Evolutionary conservation across 768 basidiomycete genomes (phyloP).

Genomic region (Boletus barrowsii): DNA sequence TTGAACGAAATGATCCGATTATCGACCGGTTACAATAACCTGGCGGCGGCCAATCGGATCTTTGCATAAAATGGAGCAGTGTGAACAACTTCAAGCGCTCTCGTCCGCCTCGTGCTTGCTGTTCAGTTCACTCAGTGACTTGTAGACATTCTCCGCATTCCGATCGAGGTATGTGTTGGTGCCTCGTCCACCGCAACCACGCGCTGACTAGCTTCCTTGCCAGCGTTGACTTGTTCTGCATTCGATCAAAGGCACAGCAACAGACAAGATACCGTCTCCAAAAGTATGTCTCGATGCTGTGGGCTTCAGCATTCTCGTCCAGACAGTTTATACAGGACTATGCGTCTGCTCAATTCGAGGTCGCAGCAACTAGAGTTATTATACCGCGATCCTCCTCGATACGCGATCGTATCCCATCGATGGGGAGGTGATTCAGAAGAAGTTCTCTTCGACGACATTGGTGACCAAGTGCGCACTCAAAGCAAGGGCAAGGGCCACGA

Average conservation of each 20-base stretch:
- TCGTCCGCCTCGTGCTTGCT: background rate
- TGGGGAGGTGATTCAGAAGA: constrained; percentile 24
- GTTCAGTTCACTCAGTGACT: background rate
- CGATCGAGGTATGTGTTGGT: background rate
- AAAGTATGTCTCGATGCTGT: constrained; percentile 3
- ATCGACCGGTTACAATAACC: too few species aligned
- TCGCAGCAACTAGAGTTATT: constrained; percentile 17
- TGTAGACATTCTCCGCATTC: background rate
- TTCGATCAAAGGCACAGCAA: background rate
- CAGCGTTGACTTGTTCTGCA: too few species aligned
- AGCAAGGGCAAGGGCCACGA: constrained; percentile 19
- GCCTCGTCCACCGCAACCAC: background rate
- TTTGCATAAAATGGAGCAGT: background rate
- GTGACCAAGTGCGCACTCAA: constrained; percentile 1
- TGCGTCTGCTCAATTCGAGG: constrained; percentile 23
- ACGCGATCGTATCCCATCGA: constrained; percentile 29
- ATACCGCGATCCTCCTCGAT: background rate
- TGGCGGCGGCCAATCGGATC: too few species aligned
- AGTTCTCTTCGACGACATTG: constrained; percentile 25
- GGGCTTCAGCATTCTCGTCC: background rate
- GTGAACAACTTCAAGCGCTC: background rate
- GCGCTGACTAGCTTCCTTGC: background rate
- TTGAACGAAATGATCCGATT: too few species aligned
- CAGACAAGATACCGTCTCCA: background rate
- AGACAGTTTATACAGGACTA: constrained; percentile 7